These are phyloP conservation scores for Monosporascus sp. DNA, from an alignment of 2,329 filamentous ascomycete species.

Conservation along the genomic window DNA sequence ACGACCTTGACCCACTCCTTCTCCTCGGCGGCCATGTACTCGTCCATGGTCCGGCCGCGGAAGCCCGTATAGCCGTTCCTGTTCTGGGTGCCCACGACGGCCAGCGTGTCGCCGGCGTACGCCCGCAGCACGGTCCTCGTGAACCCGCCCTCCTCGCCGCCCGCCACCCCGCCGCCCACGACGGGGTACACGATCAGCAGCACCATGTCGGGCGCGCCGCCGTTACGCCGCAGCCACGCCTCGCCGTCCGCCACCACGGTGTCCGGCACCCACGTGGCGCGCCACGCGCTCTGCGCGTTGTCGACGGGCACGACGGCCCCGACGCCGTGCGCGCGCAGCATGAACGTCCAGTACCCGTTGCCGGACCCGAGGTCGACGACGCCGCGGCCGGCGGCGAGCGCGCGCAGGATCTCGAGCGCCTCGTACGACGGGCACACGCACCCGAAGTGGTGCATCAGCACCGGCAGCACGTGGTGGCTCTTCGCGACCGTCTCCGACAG, in stretches of 20 bases:
- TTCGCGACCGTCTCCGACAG: slow-evolving; percentile 44
- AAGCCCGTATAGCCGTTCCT: slow-evolving; percentile 70
- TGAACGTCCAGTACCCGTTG: slow-evolving; percentile 71
- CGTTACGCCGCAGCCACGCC: slow-evolving; percentile 47
- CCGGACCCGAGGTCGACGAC: slow-evolving; percentile 65
- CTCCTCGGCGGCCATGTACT: slow-evolving; percentile 58
- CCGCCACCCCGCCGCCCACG: slow-evolving; percentile 58
- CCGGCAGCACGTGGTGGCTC: slow-evolving; percentile 63
- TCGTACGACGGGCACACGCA: slow-evolving; percentile 67
- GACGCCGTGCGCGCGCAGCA: slow-evolving; percentile 56
- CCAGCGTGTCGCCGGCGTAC: slow-evolving; percentile 58
- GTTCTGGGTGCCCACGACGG: slow-evolving; percentile 72
- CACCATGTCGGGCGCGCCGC: slow-evolving; percentile 48
- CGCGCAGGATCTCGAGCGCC: slow-evolving; percentile 53
- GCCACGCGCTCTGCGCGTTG: slow-evolving; percentile 62
- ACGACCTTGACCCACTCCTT: slow-evolving; percentile 52
- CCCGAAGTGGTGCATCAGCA: slow-evolving; percentile 75
- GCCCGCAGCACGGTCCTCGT: slow-evolving; percentile 56
- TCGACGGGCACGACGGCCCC: slow-evolving; percentile 54
- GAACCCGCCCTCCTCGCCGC: slow-evolving; percentile 58
- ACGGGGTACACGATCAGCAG: slow-evolving; percentile 70
- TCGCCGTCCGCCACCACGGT: slow-evolving; percentile 58
- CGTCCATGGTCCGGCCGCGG: slow-evolving; percentile 54
- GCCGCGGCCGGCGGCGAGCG: slow-evolving; percentile 45
- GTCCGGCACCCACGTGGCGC: slow-evolving; percentile 63